Evolutionary conservation across 371 early-diverging fungal species (phyloP), one percentile per base, ranked within the genome.

Genomic region (Mucor lusitanicus): DNA sequence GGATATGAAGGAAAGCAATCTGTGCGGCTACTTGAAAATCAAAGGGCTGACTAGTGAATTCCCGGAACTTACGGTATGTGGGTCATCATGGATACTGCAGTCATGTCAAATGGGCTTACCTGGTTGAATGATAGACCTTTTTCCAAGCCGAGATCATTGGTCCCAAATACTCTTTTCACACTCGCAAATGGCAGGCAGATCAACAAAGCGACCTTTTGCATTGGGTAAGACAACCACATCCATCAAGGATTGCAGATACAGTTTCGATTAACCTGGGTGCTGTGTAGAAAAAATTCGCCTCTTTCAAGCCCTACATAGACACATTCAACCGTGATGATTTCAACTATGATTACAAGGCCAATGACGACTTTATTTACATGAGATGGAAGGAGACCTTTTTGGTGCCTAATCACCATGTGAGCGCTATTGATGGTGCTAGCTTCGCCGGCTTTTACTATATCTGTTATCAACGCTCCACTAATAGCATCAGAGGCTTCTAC

Each of bases 391-490:
- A 98, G 76, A 92, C 91, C 64, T 98, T 97, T 76, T 76, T 98
- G 48, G 95, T 97, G 4, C 97, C 98, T 32, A 95, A 98, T 83
- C 96, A 97, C 81, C 86, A 85, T 62, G 91, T 97, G 46, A 88
- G 82, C 66, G 85, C 82, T 25, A 92, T 98, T 65, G 78, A 88
- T 59, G 98, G 98, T 12, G 98, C 98, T 6, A 91, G 92, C 70
- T 98, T 93, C 84, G 96, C 92, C 12, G 98, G 98, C 6, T 98
- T 97, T 73, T 98, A 98, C 77, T 98, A 97, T 68, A 94, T 97
- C 61, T 92, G 91, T 67, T 96, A 91, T 71, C 89, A 93, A 71
- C 88, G 91, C 60, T 87, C 86, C 6, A 90, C 91, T 13, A 87
- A 90, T 46, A 72, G 86, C 27, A 93, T 97, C 61, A 86, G 86